phyloP scores from a whole-genome alignment of 176 grass and related monocot genomes.

The Carex parvula region DNA sequence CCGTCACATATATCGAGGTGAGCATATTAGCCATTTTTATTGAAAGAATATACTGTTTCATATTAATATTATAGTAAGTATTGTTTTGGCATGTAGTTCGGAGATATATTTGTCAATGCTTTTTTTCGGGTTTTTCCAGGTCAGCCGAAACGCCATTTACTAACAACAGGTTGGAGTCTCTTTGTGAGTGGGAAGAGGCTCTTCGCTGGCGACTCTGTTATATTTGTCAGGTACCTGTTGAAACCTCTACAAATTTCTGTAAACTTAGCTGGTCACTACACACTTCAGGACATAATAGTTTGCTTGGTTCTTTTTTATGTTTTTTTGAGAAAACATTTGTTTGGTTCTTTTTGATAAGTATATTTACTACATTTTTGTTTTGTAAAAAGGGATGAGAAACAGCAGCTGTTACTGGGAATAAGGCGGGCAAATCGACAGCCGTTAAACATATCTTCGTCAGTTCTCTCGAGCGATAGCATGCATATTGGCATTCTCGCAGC shows the following conservation, averaged over 20 bases:
- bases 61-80: not conserved
- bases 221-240: conserved; percentile 79
- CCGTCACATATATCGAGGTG: conserved; percentile 97
- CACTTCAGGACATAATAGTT: not conserved
- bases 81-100: not conserved
- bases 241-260: not conserved
- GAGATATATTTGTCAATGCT: conserved; percentile 11
- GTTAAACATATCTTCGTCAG: conserved; percentile 88
- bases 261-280: too few relatives aligned
- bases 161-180: conserved; percentile 97
- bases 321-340: not conserved
- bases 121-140: conserved; percentile 44
- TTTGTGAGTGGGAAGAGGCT: conserved; percentile 95
- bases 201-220: conserved; percentile 95
- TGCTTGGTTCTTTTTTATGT: not conserved
- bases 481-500: conserved; percentile 98
- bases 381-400: conserved; percentile 74
- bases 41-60: not conserved
- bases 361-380: conserved; percentile 15
- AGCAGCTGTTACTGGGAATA: conserved; percentile 89
- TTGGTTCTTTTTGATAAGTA: conserved; percentile 11
- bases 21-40: not conserved
- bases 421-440: conserved; percentile 82
- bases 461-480: conserved; percentile 98
- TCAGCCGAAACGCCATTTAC: conserved; percentile 92